Base-by-base conservation (phyloP, 2,329 filamentous ascomycete species). In the Pestalotiopsis sp. region DNA sequence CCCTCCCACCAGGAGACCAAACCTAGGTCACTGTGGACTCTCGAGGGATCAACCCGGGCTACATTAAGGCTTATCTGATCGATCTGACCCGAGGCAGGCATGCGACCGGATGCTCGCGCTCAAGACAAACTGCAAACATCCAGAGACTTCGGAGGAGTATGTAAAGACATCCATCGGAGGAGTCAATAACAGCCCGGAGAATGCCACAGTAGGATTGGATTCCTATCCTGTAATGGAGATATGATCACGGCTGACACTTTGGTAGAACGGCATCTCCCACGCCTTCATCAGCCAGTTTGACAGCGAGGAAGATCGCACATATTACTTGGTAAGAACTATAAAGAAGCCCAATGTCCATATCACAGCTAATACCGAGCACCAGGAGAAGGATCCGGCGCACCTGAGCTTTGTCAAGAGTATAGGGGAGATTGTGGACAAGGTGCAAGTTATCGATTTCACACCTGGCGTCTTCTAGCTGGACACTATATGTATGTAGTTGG, bases 271-370 rank as follows among this genome's bases (percentile, higher is more conserved):
- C 0, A 86, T 90, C 41, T 89, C 89, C 1, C 91, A 93, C 74
- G 88, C 84, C 0, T 93, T 93, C 72, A 84, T 93, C 1, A 84
- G 87, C 31, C 86, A 91, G 72, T 93, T 93, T 69, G 84, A 85
- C 3, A 90, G 77, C 60, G 82, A 83, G 38, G 86, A 88, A 70
- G 91, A 93, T 73, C 82, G 91, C 66, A 86, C 89, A 70, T 93
- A 93, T 74, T 93, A 93, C 74, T 76, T 91, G 2, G 59, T 62
- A 39, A 39, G 59, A 17, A 36, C 4, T 11, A 36, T 7, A 4
- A 1, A 13, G 12, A 25, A 9, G 31, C 11, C 13, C 3, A 38
- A 14, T 7, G 6, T 11, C 27, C 25, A 6, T 3, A 27, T 36
- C 9, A 9, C 7, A 5, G 27, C 59, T 62, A 2, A 62, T 17